phyloP scores from a whole-genome alignment of 1,139 yeast species.

The Williopsis jadinii region DNA sequence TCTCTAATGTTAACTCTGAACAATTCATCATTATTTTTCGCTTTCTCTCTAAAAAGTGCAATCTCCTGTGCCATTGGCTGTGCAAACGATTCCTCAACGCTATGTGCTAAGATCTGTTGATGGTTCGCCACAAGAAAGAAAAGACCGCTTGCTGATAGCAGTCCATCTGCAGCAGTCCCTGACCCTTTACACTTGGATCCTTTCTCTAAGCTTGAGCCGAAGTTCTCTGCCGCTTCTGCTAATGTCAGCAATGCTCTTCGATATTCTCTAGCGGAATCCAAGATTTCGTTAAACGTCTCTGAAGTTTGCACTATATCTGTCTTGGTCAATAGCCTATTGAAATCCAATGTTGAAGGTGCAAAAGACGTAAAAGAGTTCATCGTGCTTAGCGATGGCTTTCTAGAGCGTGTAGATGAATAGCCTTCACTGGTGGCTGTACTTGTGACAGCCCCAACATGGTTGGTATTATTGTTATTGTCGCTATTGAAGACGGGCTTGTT shows the following conservation, averaged over 20 bases:
- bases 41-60: slow-evolving; percentile 33
- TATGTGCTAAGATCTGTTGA: slow-evolving; percentile 59
- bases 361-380: slow-evolving; percentile 34
- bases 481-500: slow-evolving; percentile 25
- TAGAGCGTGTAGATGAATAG: slow-evolving; percentile 4
- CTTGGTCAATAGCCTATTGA: slow-evolving; percentile 53
- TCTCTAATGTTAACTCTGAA: slow-evolving; percentile 49
- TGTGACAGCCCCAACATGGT: neutral
- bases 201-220: slow-evolving; percentile 67
- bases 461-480: neutral
- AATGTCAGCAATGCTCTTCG: slow-evolving; percentile 42
- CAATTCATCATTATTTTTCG: slow-evolving; percentile 37
- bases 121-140: slow-evolving; percentile 76
- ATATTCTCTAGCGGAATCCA: slow-evolving; percentile 46
- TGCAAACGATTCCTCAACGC: slow-evolving; percentile 46
- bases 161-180: slow-evolving; percentile 56
- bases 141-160: slow-evolving; percentile 69
- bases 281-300: slow-evolving; percentile 39
- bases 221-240: slow-evolving; percentile 60
- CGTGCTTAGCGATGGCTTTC: slow-evolving; percentile 25
- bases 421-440: neutral
- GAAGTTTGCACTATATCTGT: slow-evolving; percentile 48
- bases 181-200: slow-evolving; percentile 66
- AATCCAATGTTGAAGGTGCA: slow-evolving; percentile 47
- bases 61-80: slow-evolving; percentile 45